A percentile compares a stretch with the other conserved stretches of the same genome.
phyloP scores from a whole-genome alignment of 345 rosid genomes.

The Eucalyptus paniculata region DNA sequence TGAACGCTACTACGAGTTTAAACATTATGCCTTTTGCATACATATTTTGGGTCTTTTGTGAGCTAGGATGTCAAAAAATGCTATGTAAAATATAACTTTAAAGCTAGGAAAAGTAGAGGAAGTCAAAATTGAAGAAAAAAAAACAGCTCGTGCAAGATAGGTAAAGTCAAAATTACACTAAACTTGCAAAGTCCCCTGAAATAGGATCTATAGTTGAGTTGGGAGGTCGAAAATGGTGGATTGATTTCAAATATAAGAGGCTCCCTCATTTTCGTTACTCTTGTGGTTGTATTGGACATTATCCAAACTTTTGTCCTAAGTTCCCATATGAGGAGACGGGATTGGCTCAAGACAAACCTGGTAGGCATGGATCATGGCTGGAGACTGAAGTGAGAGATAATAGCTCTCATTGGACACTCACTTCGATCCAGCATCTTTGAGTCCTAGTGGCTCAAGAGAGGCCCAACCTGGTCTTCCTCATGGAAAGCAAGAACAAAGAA shows the following conservation, averaged over 20 bases:
- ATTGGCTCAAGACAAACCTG: neutral
- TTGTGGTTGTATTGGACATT: neutral
- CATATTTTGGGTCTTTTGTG: neutral
- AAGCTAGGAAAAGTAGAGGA: neutral
- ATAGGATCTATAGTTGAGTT: neutral
- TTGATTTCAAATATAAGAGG: neutral
- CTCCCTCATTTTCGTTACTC: neutral
- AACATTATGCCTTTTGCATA: too few species aligned
- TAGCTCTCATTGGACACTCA: neutral
- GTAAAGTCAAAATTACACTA: neutral
- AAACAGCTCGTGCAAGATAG: neutral
- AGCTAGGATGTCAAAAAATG: neutral
- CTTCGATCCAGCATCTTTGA: accelerated
- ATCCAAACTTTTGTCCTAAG: neutral
- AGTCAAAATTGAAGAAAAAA: neutral
- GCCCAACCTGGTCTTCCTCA: neutral
- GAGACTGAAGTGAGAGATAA: neutral
- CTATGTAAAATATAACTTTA: too few species aligned
- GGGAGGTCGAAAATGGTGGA: neutral
- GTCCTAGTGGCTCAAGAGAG: neutral
- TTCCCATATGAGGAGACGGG: neutral
- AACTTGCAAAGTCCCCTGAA: neutral
- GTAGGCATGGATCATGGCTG: neutral
- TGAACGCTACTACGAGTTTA: neutral
- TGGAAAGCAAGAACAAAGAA: neutral